Conservation (phyloP, 805 yeast genomes). For the Huiozyma sinensis region DNA sequence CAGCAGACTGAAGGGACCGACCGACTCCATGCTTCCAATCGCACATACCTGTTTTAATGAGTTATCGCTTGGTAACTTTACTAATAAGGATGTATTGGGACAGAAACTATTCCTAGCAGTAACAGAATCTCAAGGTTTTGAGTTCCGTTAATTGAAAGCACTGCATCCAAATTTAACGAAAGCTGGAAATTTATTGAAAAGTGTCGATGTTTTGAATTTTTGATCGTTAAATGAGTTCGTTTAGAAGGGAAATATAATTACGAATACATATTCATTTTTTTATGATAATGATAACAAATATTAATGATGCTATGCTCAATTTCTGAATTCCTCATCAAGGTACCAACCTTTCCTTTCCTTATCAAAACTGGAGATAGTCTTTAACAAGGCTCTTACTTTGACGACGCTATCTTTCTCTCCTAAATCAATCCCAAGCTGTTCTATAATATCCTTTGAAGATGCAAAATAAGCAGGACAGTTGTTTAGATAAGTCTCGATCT, state of each 20-base stretch:
- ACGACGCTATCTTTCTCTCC: slow-evolving; percentile 45
- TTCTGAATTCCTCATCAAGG: slow-evolving; percentile 32
- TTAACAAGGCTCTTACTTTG: slow-evolving; percentile 55
- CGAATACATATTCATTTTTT: background rate
- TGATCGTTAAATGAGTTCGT: background rate
- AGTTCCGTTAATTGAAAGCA: slow-evolving; percentile 29
- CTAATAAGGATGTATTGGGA: slow-evolving; percentile 40
- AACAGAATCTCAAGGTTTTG: slow-evolving; percentile 79
- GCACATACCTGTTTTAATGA: slow-evolving; percentile 96
- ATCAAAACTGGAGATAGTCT: slow-evolving; percentile 61
- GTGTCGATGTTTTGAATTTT: too few species aligned
- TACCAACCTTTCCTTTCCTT: slow-evolving; percentile 50
- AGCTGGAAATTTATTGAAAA: too few species aligned
- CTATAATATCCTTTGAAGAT: slow-evolving; percentile 39
- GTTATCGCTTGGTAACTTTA: slow-evolving; percentile 62
- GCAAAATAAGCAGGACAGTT: slow-evolving; percentile 32
- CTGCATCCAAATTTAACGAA: background rate
- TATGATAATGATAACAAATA: background rate
- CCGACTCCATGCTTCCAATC: slow-evolving; percentile 51
- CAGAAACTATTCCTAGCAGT: slow-evolving; percentile 59
- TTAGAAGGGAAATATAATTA: background rate
- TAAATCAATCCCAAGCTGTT: slow-evolving; percentile 30
- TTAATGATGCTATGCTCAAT: too few species aligned
- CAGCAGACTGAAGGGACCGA: slow-evolving; percentile 36
- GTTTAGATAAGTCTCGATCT: slow-evolving; percentile 32